Percentiles rank a stretch among this genome's conserved stretches.
These are phyloP conservation scores for Colletotrichum higginsianum DNA, from an alignment of 2,329 filamentous ascomycete species.

Conservation along the genomic window DNA sequence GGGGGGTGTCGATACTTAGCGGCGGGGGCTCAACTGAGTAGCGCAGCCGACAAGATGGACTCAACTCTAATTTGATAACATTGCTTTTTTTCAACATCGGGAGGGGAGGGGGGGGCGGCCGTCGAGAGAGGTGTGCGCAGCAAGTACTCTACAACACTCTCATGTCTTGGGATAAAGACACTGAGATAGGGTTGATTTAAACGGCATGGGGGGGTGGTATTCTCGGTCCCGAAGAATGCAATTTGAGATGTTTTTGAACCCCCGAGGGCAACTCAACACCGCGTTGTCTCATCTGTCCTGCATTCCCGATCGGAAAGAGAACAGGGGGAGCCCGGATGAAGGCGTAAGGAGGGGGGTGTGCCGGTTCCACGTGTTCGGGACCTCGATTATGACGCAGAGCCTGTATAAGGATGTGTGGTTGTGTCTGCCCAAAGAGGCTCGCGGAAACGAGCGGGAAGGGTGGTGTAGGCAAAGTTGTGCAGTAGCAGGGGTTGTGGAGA, in stretches of 20 bases:
- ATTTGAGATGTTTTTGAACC: slow-evolving; percentile 40
- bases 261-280: slow-evolving; percentile 38
- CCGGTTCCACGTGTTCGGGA: slow-evolving; percentile 38
- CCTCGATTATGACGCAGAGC: background rate
- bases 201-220: background rate
- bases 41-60: slow-evolving; percentile 15
- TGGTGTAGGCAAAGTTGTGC: slow-evolving; percentile 29
- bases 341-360: background rate
- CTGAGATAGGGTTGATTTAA: slow-evolving; percentile 13
- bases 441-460: slow-evolving; percentile 18
- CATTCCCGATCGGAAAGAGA: slow-evolving; percentile 30
- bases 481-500: slow-evolving; percentile 29
- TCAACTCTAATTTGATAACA: slow-evolving; percentile 36
- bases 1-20: slow-evolving; percentile 1
- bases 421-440: slow-evolving; percentile 11
- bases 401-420: too few relatives aligned
- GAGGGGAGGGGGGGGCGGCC: background rate
- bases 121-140: background rate
- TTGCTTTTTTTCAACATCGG: slow-evolving; percentile 14
- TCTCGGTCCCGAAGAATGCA: slow-evolving; percentile 28
- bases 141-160: background rate
- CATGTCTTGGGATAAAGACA: background rate
- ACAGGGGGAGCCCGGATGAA: slow-evolving; percentile 6
- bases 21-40: slow-evolving; percentile 21
- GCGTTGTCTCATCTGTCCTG: slow-evolving; percentile 37